These are phyloP conservation scores for Fonsecaea erecta DNA, from an alignment of 2,329 filamentous ascomycete species.

Conservation along the genomic window DNA sequence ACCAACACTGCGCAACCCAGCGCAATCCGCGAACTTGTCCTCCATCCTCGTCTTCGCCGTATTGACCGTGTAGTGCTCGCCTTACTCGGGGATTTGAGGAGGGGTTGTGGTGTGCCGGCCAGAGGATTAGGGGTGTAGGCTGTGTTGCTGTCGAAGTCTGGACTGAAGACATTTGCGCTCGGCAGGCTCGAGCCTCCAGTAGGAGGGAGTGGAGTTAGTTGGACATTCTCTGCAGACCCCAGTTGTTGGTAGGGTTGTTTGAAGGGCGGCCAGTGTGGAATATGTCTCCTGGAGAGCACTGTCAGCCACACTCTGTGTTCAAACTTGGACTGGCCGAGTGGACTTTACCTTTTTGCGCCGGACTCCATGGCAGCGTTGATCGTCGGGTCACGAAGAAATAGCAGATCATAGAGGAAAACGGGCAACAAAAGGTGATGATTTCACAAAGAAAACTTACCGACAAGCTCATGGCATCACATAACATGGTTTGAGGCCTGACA, in stretches of 20 bases:
- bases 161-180: constrained; percentile 31
- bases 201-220: constrained; percentile 30
- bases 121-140: constrained; percentile 32
- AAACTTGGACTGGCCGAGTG: background rate
- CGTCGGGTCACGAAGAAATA: constrained; percentile 14
- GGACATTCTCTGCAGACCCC: constrained; percentile 30
- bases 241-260: constrained; percentile 35
- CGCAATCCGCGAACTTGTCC: constrained; percentile 32
- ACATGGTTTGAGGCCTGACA: constrained; percentile 4
- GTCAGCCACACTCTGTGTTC: constrained; percentile 10
- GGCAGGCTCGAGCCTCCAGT: constrained; percentile 28
- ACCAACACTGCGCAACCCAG: constrained; percentile 30
- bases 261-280: constrained; percentile 32
- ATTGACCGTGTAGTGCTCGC: constrained; percentile 13
- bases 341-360: constrained; percentile 26
- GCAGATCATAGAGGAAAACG: constrained; percentile 3
- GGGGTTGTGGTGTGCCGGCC: constrained; percentile 24
- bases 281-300: constrained; percentile 25
- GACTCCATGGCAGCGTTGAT: constrained; percentile 23
- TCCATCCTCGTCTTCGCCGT: constrained; percentile 31
- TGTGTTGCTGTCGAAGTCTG: constrained; percentile 28
- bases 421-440: constrained; percentile 1
- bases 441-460: constrained; percentile 1
- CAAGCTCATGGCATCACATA: background rate
- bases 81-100: constrained; percentile 21